Percentiles rank a stretch among this genome's conserved stretches.
Evolutionary conservation across 192 early-diverging fungal species (phyloP).

Genomic region (Thoreauomyces humboldtii): DNA sequence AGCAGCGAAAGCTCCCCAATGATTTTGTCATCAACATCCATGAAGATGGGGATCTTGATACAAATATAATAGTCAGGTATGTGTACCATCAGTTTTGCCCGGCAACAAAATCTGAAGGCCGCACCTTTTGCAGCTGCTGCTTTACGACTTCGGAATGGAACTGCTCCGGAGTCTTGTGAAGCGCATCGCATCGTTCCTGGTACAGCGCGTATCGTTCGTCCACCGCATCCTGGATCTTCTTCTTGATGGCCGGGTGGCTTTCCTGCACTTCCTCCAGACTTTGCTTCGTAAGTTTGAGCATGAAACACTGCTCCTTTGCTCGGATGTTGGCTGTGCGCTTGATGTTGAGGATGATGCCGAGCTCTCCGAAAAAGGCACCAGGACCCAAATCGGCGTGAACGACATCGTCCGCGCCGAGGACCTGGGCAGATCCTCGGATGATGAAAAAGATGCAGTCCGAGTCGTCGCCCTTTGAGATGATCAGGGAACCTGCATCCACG

Average conservation of each 20-base stretch:
- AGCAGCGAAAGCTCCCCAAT: conserved; percentile 37
- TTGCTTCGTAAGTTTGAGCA: conserved; percentile 43
- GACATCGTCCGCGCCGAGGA: conserved; percentile 28
- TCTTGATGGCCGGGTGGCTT: conserved; percentile 40
- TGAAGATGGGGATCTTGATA: conserved; percentile 39
- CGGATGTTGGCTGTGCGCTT: conserved; percentile 44
- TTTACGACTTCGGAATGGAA: conserved; percentile 42
- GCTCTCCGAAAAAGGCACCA: conserved; percentile 55
- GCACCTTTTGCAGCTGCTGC: conserved; percentile 45
- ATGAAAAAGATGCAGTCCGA: conserved; percentile 49
- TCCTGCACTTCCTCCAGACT: conserved; percentile 31
- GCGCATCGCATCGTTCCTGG: conserved; percentile 12
- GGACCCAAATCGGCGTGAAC: conserved; percentile 49
- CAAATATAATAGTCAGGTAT: background rate
- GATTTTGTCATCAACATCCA: conserved; percentile 27
- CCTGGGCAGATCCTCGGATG: conserved; percentile 41
- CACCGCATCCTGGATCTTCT: conserved; percentile 36
- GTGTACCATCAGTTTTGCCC: no score
- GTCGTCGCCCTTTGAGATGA: conserved; percentile 42
- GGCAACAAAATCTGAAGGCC: no score
- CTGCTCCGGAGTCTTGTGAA: conserved; percentile 16
- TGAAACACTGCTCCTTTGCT: conserved; percentile 44
- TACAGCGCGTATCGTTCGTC: conserved; percentile 43
- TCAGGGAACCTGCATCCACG: conserved; percentile 15
- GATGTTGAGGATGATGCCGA: conserved; percentile 49